These are phyloP conservation scores for Bifiguratus adelaidae DNA, from an alignment of 192 early-diverging fungal genomes.

Conservation along the genomic window DNA sequence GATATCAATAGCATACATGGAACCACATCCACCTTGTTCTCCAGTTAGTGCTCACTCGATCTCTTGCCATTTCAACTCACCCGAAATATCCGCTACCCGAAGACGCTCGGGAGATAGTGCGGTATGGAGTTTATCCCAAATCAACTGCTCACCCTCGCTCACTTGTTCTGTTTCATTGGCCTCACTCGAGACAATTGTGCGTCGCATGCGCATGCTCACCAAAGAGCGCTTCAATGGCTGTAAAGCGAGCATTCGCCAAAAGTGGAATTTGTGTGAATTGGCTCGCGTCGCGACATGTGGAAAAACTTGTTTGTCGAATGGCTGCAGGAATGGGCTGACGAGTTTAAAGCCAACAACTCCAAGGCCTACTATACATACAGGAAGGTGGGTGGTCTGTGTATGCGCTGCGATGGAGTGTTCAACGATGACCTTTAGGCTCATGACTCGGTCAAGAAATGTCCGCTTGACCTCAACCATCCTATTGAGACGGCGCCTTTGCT, in stretches of 20 bases:
- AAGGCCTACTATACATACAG: conserved; percentile 49
- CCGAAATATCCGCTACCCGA: conserved; percentile 73
- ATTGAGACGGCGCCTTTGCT: conserved; percentile 41
- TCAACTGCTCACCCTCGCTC: conserved; percentile 55
- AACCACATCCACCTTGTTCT: conserved; percentile 83
- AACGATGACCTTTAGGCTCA: conserved; percentile 27
- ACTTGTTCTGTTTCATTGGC: not conserved
- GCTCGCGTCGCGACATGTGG: too few species aligned
- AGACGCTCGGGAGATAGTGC: conserved; percentile 61
- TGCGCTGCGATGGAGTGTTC: not conserved
- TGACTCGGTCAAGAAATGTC: conserved; percentile 49
- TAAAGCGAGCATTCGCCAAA: too few species aligned
- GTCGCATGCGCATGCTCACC: too few species aligned
- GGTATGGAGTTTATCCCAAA: conserved; percentile 64
- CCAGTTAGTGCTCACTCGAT: not conserved
- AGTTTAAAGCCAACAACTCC: conserved; percentile 27
- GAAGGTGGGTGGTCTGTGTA: conserved; percentile 18
- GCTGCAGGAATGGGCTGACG: conserved; percentile 59
- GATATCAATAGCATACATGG: conserved; percentile 93
- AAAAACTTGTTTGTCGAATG: conserved; percentile 59
- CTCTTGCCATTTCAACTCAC: conserved; percentile 19
- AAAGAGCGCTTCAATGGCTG: too few species aligned
- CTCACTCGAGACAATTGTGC: too few species aligned
- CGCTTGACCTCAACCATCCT: conserved; percentile 44
- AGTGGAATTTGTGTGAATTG: too few species aligned